phyloP scores from a whole-genome alignment of 2,329 filamentous ascomycete genomes.

The Penicillium occitanis region DNA sequence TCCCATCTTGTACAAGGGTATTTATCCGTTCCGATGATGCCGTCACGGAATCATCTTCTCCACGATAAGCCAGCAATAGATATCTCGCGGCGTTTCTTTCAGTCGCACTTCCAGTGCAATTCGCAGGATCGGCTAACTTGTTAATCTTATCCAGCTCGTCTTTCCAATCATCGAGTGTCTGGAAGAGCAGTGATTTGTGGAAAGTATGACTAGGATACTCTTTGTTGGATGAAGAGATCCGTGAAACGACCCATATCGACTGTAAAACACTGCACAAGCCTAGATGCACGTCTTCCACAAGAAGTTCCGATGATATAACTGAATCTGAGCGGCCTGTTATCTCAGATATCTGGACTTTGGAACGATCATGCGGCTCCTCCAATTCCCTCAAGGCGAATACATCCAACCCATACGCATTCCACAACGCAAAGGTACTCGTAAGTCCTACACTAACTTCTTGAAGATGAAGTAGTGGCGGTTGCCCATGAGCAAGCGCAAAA shows the following conservation, averaged over 20 bases:
- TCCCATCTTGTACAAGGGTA: slow-evolving; percentile 11
- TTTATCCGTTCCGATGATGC: slow-evolving; percentile 8
- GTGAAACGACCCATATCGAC: slow-evolving; percentile 10
- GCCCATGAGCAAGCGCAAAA: slow-evolving; percentile 5
- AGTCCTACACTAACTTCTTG: slow-evolving; percentile 14
- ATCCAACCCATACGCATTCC: slow-evolving; percentile 17
- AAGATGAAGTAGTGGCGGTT: slow-evolving; percentile 14
- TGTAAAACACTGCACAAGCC: slow-evolving; percentile 11
- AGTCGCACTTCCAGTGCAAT: neutral
- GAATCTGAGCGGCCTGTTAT: neutral
- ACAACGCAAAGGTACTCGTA: slow-evolving; percentile 16
- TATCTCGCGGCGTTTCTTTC: neutral
- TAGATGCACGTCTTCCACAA: slow-evolving; percentile 18
- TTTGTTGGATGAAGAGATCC: neutral
- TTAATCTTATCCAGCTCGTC: slow-evolving; percentile 7
- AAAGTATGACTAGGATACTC: neutral
- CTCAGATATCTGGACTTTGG: neutral
- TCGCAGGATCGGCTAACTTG: neutral
- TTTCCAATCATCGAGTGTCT: slow-evolving; percentile 11
- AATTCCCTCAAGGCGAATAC: slow-evolving; percentile 3
- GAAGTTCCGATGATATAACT: neutral
- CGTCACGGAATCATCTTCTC: slow-evolving; percentile 4
- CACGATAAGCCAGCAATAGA: slow-evolving; percentile 16
- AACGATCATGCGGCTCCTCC: slow-evolving; percentile 11
- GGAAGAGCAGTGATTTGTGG: neutral